Evolutionary conservation across 495 filamentous ascomycete species (phyloP).

Genomic region (Talaromyces trachyspermus): DNA sequence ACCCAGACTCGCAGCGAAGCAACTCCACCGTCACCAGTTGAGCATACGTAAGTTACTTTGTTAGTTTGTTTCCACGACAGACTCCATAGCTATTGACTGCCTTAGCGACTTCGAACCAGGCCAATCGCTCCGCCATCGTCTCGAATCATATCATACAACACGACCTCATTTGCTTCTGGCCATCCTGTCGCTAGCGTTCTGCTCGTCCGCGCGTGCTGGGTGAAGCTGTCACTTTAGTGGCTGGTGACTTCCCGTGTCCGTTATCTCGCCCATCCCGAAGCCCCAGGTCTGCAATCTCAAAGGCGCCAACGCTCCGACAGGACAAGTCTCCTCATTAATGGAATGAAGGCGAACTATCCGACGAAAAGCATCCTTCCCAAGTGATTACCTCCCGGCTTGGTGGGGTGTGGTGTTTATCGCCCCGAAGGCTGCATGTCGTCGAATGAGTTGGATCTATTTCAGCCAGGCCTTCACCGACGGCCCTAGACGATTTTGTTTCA

Average conservation of each 20-base stretch:
- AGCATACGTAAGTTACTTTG: background rate
- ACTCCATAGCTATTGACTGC: too few species aligned
- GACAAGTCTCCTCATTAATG: background rate
- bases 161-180: background rate
- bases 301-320: too few species aligned
- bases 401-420: constrained; percentile 8
- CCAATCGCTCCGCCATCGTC: background rate
- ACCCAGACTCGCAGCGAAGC: background rate
- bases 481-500: background rate
- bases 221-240: background rate
- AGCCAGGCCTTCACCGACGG: constrained; percentile 14
- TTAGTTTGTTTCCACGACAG: too few species aligned
- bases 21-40: background rate
- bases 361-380: too few species aligned
- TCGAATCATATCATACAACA: background rate
- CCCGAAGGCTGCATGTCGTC: constrained; percentile 29
- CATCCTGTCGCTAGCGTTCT: background rate
- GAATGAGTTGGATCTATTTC: constrained; percentile 35
- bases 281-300: background rate
- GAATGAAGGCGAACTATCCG: constrained; percentile 2
- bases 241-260: background rate
- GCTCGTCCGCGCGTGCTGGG: background rate
- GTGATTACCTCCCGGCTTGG: constrained; percentile 6
- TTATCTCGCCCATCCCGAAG: background rate
- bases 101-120: too few species aligned